Evolutionary conservation across 208 protist genomes (phyloP).

Genomic region (Leishmania braziliensis): DNA sequence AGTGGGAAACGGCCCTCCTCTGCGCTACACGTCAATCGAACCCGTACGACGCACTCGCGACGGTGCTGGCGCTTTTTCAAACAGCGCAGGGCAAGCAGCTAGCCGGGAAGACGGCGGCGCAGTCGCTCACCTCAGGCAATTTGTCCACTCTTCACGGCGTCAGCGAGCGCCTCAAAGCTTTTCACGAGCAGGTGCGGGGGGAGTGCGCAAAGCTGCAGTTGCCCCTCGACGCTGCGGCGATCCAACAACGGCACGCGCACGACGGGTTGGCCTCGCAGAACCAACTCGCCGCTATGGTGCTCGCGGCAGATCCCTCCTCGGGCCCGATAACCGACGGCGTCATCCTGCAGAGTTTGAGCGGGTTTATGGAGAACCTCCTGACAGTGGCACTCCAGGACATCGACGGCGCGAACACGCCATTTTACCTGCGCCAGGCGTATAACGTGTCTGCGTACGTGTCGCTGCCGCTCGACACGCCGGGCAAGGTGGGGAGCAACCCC

Average conservation of each 20-base stretch:
- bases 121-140: conserved; percentile 46
- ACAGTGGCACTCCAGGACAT: conserved; percentile 73
- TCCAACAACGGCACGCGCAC: conserved; percentile 79
- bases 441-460: conserved; percentile 76
- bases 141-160: conserved; percentile 44
- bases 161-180: conserved; percentile 63
- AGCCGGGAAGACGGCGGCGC: conserved; percentile 23
- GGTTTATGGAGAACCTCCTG: conserved; percentile 83
- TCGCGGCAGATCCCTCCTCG: conserved; percentile 54
- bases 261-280: conserved; percentile 87
- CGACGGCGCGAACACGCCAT: conserved; percentile 68
- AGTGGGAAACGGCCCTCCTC: conserved; percentile 79
- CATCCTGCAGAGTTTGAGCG: conserved; percentile 69
- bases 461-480: conserved; percentile 47
- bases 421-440: conserved; percentile 85
- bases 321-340: conserved; percentile 49
- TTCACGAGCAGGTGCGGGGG: conserved; percentile 67
- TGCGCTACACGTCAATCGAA: conserved; percentile 78
- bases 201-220: conserved; percentile 71
- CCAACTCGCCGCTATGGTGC: conserved; percentile 81
- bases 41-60: conserved; percentile 74
- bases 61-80: conserved; percentile 75
- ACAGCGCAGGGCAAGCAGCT: conserved; percentile 57
- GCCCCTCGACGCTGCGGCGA: conserved; percentile 64
- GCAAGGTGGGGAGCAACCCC: conserved; percentile 1